Evolutionary conservation across 352 stramenopile genomes (phyloP).

Genomic region (Phytophthora pseudosyringae): DNA sequence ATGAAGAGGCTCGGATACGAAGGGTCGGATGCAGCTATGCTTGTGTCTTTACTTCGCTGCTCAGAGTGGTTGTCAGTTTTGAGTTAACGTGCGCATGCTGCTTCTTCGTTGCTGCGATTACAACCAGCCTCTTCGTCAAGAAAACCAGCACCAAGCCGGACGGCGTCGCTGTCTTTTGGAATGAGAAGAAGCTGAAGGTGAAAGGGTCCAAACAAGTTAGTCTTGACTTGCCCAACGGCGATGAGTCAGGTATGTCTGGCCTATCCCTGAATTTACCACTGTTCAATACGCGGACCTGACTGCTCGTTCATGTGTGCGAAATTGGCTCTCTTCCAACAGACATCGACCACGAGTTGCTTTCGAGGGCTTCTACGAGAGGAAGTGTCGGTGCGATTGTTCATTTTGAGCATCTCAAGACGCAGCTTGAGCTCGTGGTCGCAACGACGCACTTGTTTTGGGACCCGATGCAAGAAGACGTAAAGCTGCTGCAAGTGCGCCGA

Average conservation of each 20-base stretch:
- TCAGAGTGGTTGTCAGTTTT: background rate
- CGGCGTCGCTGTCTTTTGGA: conserved; percentile 80
- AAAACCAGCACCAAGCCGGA: conserved; percentile 72
- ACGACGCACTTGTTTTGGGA: conserved; percentile 91
- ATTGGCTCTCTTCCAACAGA: conserved; percentile 31
- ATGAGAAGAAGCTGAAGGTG: conserved; percentile 52
- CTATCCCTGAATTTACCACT: background rate
- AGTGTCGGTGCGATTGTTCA: conserved; percentile 66
- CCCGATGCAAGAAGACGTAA: conserved; percentile 82
- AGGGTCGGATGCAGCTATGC: conserved; percentile 42
- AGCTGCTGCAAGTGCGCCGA: conserved; percentile 72
- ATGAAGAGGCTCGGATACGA: conserved; percentile 71
- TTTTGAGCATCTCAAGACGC: conserved; percentile 50
- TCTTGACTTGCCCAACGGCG: conserved; percentile 57
- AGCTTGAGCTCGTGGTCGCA: conserved; percentile 63
- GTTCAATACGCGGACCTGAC: background rate
- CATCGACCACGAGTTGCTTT: conserved; percentile 57
- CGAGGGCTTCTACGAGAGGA: conserved; percentile 49
- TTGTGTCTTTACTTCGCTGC: background rate
- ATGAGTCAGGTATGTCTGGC: conserved; percentile 54
- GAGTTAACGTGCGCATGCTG: background rate
- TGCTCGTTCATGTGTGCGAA: background rate
- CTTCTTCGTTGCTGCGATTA: background rate
- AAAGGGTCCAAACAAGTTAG: conserved; percentile 48
- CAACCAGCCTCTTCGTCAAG: conserved; percentile 65